A percentile compares a stretch with the other conserved stretches of the same genome.
Conservation (phyloP, 2,329 filamentous ascomycete genomes). For the Sporothrix brunneoviolacea region DNA sequence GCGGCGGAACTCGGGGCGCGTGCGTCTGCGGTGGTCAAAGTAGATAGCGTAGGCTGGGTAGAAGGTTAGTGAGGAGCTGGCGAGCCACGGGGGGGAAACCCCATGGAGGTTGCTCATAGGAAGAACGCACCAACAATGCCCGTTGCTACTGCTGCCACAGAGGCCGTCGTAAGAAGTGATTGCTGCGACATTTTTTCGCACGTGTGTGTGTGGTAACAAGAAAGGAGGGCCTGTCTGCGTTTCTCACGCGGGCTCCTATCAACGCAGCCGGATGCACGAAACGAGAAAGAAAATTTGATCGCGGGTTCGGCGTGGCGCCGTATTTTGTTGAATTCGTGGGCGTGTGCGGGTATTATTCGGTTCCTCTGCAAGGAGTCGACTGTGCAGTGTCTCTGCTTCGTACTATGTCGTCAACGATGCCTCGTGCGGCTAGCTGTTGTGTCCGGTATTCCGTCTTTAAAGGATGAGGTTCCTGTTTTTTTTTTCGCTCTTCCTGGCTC, state of each 20-base stretch:
- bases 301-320: background rate
- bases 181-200: slow-evolving; percentile 46
- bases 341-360: too few species aligned
- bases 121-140: slow-evolving; percentile 50
- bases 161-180: slow-evolving; percentile 53
- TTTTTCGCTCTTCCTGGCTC: background rate
- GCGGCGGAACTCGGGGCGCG: slow-evolving; percentile 58
- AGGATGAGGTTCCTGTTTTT: background rate
- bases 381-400: background rate
- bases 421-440: slow-evolving; percentile 6
- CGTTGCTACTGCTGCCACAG: slow-evolving; percentile 53
- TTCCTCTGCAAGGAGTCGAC: background rate
- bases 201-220: background rate
- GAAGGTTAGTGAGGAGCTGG: background rate
- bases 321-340: too few species aligned
- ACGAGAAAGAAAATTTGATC: background rate
- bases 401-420: slow-evolving; percentile 6
- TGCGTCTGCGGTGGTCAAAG: slow-evolving; percentile 62
- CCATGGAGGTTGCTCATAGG: too few species aligned
- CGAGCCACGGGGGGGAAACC: too few species aligned
- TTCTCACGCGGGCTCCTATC: too few species aligned
- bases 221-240: background rate
- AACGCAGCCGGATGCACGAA: too few species aligned
- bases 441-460: slow-evolving; percentile 5
- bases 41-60: slow-evolving; percentile 56